Evolutionary conservation across 208 protist species (phyloP), one percentile per base, ranked within the genome.

Genomic region (Trypanosomatidae sp.): DNA sequence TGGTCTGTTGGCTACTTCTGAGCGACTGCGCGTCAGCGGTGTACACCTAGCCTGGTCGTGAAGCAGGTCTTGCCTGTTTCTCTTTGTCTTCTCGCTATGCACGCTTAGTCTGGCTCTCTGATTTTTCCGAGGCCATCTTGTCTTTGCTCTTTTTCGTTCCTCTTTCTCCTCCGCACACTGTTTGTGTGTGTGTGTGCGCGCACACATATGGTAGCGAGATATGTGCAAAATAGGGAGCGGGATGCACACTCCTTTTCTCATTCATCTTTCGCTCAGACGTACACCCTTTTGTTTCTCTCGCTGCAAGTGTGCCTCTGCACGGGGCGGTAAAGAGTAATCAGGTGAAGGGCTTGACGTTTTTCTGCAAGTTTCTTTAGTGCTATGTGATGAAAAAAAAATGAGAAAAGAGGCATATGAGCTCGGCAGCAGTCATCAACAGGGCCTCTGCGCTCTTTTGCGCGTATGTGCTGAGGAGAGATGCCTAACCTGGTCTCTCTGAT

Each of bases 1-100:
- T 97, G 93, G 93, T 92, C 89, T 50, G 83, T 97, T 53, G 93
- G 88, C 44, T 95, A 94, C 78, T 95, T 95, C 73, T 97, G n/a
- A n/a, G 64, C 17, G 19, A 8, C 30, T 69, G 5, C 3, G 49
- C 33, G 7, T 22, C 46, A 56, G 66, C 46, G 17, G 39, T 47
- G 60, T 19, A 44, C 19, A 65, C 46, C 6, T 28, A 8, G 60
- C 60, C 8, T 19, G 33, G 10, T 15, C 41, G 41, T 22, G n/a
- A 47, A 47, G 9, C 2, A 7, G 60, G 33, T 62, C 41, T 47
- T 65, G 60, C 28, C 60, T 65, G 39, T 15, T 36, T 30, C 28
- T 25, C 13, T 60, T 44, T 65, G 22, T 25, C 28, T 44, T 62
- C 17, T n/a, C 22, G 60, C 5, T 28, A 47, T 25, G 39, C 60